A percentile compares a stretch with the other conserved stretches of the same genome.
Conservation (phyloP, 1,284 basidiomycete species). For the Mycosarcoma maydis region DNA sequence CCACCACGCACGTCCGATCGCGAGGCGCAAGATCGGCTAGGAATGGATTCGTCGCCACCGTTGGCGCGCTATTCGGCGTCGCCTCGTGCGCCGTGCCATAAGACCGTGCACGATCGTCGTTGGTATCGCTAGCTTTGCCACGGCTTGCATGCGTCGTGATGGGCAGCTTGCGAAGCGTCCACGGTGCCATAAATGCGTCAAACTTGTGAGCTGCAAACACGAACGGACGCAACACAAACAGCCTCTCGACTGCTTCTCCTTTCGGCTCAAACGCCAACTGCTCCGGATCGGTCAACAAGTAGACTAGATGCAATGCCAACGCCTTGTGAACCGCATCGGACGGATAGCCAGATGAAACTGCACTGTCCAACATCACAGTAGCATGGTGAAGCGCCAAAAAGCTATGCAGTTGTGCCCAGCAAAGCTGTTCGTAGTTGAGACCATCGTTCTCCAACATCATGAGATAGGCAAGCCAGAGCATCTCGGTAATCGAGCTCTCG, state of each 20-base stretch:
- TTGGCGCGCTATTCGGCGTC: slow-evolving; percentile 2
- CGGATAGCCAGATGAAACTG: slow-evolving; percentile 67
- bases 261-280: slow-evolving; percentile 62
- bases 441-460: slow-evolving; percentile 62
- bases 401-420: slow-evolving; percentile 50
- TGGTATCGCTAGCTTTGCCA: not conserved
- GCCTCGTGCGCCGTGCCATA: too few species aligned
- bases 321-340: slow-evolving; percentile 67
- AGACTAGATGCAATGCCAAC: slow-evolving; percentile 69
- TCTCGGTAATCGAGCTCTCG: slow-evolving; percentile 44
- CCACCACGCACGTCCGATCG: slow-evolving; percentile 65
- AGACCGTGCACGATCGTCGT: not conserved
- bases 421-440: slow-evolving; percentile 48
- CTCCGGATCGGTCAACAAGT: slow-evolving; percentile 67
- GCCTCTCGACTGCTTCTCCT: slow-evolving; percentile 70
- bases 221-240: slow-evolving; percentile 71
- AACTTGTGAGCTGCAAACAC: slow-evolving; percentile 72
- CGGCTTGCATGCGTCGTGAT: not conserved
- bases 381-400: slow-evolving; percentile 60
- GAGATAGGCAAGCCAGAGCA: slow-evolving; percentile 60
- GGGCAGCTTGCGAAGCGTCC: slow-evolving; percentile 66
- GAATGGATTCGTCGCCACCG: slow-evolving; percentile 63
- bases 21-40: slow-evolving; percentile 69
- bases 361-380: slow-evolving; percentile 65
- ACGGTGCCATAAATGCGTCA: slow-evolving; percentile 70